Evolutionary conservation across 2,329 filamentous ascomycete species (phyloP).

Genomic region (Hypocreales sp.): DNA sequence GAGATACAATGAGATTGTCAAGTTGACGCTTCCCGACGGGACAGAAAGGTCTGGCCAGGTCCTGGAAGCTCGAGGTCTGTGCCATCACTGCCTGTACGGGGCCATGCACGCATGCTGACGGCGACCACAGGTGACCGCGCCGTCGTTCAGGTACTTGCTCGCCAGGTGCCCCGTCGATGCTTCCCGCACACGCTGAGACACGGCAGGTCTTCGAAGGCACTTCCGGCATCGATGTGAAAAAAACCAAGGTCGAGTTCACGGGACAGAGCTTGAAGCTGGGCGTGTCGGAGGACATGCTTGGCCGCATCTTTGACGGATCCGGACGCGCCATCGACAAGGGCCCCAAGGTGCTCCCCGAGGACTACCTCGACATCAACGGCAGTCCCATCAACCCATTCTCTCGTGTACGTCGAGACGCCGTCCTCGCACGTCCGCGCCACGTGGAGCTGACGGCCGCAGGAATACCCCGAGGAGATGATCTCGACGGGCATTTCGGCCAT

Average conservation of each 20-base stretch:
- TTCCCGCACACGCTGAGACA: constrained; percentile 10
- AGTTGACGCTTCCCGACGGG: constrained; percentile 88
- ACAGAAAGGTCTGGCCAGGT: constrained; percentile 89
- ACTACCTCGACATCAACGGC: constrained; percentile 98
- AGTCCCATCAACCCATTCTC: constrained; percentile 98
- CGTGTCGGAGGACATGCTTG: constrained; percentile 98
- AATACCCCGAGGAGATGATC: constrained; percentile 99
- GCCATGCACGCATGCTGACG: not conserved
- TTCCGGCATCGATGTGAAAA: constrained; percentile 95
- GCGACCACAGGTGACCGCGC: constrained; percentile 61
- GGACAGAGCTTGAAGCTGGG: constrained; percentile 96
- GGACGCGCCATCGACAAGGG: constrained; percentile 98
- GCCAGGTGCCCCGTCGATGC: constrained; percentile 1
- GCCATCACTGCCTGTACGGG: not conserved
- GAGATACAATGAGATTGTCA: constrained; percentile 94
- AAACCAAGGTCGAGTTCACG: constrained; percentile 97
- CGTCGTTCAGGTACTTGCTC: constrained; percentile 68
- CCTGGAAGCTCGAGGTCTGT: constrained; percentile 82
- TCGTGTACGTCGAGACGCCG: constrained; percentile 40
- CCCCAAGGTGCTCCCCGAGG: constrained; percentile 92
- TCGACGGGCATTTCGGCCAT: constrained; percentile 98
- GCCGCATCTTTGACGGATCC: constrained; percentile 96
- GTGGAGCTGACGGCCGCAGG: constrained; percentile 31
- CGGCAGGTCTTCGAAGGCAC: constrained; percentile 90
- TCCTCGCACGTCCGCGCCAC: not conserved